phyloP scores from a whole-genome alignment of 148 eudicot genomes.

The Linanthus parryae region DNA sequence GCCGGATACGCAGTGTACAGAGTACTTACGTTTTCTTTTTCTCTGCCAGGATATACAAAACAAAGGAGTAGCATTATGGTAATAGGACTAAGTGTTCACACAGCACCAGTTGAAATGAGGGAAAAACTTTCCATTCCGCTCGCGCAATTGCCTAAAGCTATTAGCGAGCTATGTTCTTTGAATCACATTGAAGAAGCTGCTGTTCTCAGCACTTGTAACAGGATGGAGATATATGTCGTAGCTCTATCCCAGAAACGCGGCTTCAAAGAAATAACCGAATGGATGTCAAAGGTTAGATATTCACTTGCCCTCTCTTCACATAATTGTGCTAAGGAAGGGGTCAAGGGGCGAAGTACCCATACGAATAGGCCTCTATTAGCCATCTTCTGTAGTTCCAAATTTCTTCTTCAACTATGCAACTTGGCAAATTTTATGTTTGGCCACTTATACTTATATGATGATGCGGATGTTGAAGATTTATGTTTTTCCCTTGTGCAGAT shows the following conservation, averaged over 20 bases:
- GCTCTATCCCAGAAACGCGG: slow-evolving; percentile 50
- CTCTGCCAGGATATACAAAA: slow-evolving; percentile 36
- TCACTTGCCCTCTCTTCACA: too few species aligned
- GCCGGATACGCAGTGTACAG: too few species aligned
- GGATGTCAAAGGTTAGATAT: slow-evolving; percentile 77
- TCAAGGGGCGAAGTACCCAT: too few species aligned
- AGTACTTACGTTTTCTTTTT: too few species aligned
- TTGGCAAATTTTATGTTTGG: too few species aligned
- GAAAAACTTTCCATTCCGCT: slow-evolving; percentile 49
- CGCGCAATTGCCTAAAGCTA: slow-evolving; percentile 37
- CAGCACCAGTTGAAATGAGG: slow-evolving; percentile 47
- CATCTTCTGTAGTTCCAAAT: too few species aligned
- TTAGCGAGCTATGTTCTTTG: slow-evolving; percentile 35
- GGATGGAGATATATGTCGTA: slow-evolving; percentile 47
- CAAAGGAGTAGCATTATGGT: slow-evolving; percentile 46
- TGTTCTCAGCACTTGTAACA: slow-evolving; percentile 51
- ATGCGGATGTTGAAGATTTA: too few species aligned
- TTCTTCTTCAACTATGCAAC: too few species aligned
- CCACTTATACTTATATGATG: too few species aligned
- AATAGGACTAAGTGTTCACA: slow-evolving; percentile 39
- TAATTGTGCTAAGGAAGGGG: too few species aligned
- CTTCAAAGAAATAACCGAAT: slow-evolving; percentile 50
- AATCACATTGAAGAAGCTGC: slow-evolving; percentile 62
- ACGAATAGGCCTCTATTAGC: too few species aligned
- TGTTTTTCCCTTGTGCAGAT: slow-evolving; percentile 20